Evolutionary conservation across 768 basidiomycete genomes (phyloP).

Genomic region (Boletus tylopilopsis): DNA sequence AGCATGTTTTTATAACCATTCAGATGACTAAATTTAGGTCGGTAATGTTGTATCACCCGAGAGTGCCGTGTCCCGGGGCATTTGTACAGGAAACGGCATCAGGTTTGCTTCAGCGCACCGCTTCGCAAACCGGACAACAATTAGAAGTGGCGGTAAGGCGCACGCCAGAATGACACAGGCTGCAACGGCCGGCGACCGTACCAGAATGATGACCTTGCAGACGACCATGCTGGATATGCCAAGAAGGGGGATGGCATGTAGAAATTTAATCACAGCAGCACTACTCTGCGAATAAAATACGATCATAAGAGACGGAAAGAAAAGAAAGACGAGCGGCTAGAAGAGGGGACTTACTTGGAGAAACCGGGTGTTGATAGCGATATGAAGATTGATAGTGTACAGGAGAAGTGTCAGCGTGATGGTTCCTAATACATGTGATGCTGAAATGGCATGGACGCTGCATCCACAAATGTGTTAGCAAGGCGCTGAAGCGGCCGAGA

Average conservation of each 20-base stretch:
- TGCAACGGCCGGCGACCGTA: slow-evolving; percentile 20
- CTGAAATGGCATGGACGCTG: slow-evolving; percentile 23
- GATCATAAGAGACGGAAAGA: background rate
- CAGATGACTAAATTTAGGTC: too few species aligned
- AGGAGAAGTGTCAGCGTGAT: slow-evolving; percentile 25
- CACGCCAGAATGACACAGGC: slow-evolving; percentile 21
- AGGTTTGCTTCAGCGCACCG: slow-evolving; percentile 4
- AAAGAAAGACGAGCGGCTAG: background rate
- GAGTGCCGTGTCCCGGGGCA: background rate
- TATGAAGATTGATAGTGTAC: slow-evolving; percentile 29
- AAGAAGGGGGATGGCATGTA: slow-evolving; percentile 26
- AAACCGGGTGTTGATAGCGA: slow-evolving; percentile 12
- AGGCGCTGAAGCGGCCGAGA: background rate
- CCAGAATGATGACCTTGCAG: slow-evolving; percentile 14
- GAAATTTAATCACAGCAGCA: slow-evolving; percentile 12
- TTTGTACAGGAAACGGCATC: slow-evolving; percentile 8
- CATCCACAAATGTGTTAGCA: background rate
- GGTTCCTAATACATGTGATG: slow-evolving; percentile 14
- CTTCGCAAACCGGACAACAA: slow-evolving; percentile 4
- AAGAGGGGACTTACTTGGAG: slow-evolving; percentile 14
- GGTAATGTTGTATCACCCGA: background rate
- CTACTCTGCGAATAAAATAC: slow-evolving; percentile 5
- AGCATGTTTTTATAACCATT: background rate
- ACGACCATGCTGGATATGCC: slow-evolving; percentile 22
- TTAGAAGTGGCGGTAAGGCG: slow-evolving; percentile 16